phyloP scores from a whole-genome alignment of 768 basidiomycete genomes.

The Kwoniella heveanensis region DNA sequence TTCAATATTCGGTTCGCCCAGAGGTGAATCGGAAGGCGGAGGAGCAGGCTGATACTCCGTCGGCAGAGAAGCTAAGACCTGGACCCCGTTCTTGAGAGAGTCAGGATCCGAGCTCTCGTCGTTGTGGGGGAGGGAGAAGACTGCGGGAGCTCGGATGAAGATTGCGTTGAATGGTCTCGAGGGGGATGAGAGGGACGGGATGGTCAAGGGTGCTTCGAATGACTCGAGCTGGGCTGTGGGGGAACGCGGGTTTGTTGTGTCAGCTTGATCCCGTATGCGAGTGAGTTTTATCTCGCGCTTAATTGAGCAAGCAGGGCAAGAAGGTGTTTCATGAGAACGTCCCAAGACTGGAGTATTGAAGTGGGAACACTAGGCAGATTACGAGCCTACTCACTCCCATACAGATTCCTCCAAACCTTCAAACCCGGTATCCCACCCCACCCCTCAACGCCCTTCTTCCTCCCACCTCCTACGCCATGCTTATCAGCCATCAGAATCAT shows the following conservation, averaged over 20 bases:
- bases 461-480: conserved; percentile 68
- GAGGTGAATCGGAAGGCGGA: conserved; percentile 50
- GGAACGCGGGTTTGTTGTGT: too few relatives aligned
- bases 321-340: too few relatives aligned
- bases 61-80: conserved; percentile 72
- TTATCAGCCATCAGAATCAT: conserved; percentile 79
- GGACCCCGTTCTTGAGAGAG: conserved; percentile 21
- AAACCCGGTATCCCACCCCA: conserved; percentile 73
- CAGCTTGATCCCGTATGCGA: too few relatives aligned
- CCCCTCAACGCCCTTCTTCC: conserved; percentile 70
- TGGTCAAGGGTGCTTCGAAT: conserved; percentile 75
- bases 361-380: too few relatives aligned
- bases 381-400: conserved; percentile 86
- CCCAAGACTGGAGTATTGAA: too few relatives aligned
- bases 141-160: conserved; percentile 85
- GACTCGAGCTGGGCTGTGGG: conserved; percentile 80
- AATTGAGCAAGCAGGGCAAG: too few relatives aligned
- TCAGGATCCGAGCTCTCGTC: not conserved
- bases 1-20: conserved; percentile 58
- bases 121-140: conserved; percentile 48
- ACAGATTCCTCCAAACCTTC: conserved; percentile 82
- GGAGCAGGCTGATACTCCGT: conserved; percentile 59
- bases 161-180: conserved; percentile 72
- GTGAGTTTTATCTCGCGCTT: too few relatives aligned
- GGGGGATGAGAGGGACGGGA: conserved; percentile 66